These are phyloP conservation scores for Lichenothelia convexa DNA, from an alignment of 495 filamentous ascomycete genomes.

Conservation along the genomic window DNA sequence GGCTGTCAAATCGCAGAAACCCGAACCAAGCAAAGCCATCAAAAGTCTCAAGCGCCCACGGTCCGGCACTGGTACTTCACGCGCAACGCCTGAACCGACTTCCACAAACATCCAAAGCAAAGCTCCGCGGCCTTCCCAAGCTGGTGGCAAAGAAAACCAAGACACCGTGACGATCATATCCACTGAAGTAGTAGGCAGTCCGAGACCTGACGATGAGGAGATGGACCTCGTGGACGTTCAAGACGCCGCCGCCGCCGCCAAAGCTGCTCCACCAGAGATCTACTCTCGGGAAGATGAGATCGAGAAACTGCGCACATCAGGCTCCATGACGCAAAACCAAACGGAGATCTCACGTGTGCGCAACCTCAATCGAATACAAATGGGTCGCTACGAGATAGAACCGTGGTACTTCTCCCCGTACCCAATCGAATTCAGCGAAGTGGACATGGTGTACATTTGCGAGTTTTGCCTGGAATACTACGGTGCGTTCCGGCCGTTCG, in stretches of 20 bases:
- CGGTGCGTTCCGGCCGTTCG: conserved; percentile 57
- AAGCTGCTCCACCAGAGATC: conserved; percentile 26
- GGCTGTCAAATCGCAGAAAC: conserved; percentile 23
- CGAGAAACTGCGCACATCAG: conserved; percentile 78
- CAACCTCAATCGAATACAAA: conserved; percentile 81
- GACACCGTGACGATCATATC: conserved; percentile 33
- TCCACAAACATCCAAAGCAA: conserved; percentile 31
- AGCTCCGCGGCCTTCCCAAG: conserved; percentile 30
- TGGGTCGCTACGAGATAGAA: conserved; percentile 79
- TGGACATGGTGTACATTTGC: conserved; percentile 85
- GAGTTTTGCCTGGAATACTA: conserved; percentile 93
- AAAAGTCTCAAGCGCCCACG: conserved; percentile 39
- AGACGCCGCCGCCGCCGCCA: conserved; percentile 37
- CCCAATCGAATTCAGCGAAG: conserved; percentile 67
- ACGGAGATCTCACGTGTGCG: conserved; percentile 92
- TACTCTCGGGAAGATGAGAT: conserved; percentile 88
- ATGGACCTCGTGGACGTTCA: conserved; percentile 45
- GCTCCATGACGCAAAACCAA: conserved; percentile 97
- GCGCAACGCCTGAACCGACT: conserved; percentile 37
- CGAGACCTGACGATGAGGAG: conserved; percentile 37
- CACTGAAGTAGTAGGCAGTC: conserved; percentile 31
- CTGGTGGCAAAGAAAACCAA: conserved; percentile 47
- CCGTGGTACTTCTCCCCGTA: conserved; percentile 99
- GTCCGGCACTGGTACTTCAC: conserved; percentile 24
- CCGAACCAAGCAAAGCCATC: conserved; percentile 27